Base-by-base conservation (phyloP, 139 green algal genomes). In the Volvox africanus region DNA sequence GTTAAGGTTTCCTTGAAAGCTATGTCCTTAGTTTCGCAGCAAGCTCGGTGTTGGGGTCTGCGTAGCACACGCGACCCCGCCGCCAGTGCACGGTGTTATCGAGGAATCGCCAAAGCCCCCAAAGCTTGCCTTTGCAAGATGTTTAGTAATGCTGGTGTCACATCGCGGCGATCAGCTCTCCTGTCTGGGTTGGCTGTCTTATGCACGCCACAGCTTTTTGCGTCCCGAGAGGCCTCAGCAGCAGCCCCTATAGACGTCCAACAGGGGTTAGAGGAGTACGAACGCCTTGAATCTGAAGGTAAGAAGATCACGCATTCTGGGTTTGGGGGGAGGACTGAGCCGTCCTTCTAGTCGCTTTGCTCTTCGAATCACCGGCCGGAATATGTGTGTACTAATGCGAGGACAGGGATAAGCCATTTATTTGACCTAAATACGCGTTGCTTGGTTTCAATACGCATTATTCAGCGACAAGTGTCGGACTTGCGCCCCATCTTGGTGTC, bases 271-370 rank as follows among this genome's bases (percentile, higher is more conserved):
- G 75, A 87, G 32, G 92, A 95, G 77, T 95, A 96, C 80, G 78
- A 87, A 17, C 84, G 91, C 26, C 91, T 95, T 30, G 93, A 95
- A 69, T 87, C 76, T 28, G 86, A 89, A 77, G 61, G 82, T 33
- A 86, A 85, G 44, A 55, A 14, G 9, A 55, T 55, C 5, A 55
- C 44, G 44, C 44, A 9, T 55, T 55, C 44, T 55, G 44, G 44
- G 44, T 55, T 9, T 55, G 44, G 5, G 44, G 44, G n/a, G n/a
- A n/a, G n/a, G n/a, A n/a, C n/a, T n/a, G n/a, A n/a, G n/a, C 44
- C 44, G 44, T 55, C 44, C 44, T 55, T 55, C 44, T 9, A 55
- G 44, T 55, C 44, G 44, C 44, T 55, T 9, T n/a, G n/a, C n/a
- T n/a, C n/a, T n/a, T 9, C 44, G 5, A 55, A 55, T 55, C 44